These are phyloP conservation scores for Nepenthes gracilis DNA, from an alignment of 148 eudicot genomes.

Conservation along the genomic window DNA sequence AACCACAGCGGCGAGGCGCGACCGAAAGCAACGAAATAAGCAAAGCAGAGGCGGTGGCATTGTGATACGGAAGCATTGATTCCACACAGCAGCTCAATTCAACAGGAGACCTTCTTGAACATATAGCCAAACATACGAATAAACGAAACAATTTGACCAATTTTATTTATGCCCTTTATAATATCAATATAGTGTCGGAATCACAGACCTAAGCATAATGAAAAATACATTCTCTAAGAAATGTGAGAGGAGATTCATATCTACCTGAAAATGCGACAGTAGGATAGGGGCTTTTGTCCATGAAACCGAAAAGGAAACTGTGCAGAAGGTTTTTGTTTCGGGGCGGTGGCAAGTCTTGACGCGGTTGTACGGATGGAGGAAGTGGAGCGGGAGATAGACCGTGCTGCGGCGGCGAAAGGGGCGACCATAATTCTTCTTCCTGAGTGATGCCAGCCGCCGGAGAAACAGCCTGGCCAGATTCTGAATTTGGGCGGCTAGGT, in stretches of 20 bases:
- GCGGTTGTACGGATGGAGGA: slow-evolving; percentile 15
- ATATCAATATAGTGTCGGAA: not conserved
- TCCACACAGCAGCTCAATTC: slow-evolving; percentile 55
- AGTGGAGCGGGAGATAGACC: slow-evolving; percentile 44
- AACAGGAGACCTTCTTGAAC: slow-evolving; percentile 46
- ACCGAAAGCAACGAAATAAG: slow-evolving; percentile 74
- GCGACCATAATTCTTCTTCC: slow-evolving; percentile 12
- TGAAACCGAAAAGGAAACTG: slow-evolving; percentile 38
- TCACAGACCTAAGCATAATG: not conserved
- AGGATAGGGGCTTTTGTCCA: slow-evolving; percentile 34
- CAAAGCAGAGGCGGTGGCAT: slow-evolving; percentile 83
- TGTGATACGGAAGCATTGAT: slow-evolving; percentile 77
- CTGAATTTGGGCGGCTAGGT: too few relatives aligned
- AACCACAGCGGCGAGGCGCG: slow-evolving; percentile 42
- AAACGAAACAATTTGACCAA: not conserved
- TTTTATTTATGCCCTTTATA: not conserved
- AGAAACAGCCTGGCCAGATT: not conserved
- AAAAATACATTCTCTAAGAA: not conserved
- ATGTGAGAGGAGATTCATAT: not conserved
- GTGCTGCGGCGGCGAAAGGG: slow-evolving; percentile 31
- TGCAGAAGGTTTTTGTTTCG: slow-evolving; percentile 33
- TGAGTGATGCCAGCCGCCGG: not conserved
- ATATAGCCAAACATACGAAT: not conserved
- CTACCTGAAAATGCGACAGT: slow-evolving; percentile 61
- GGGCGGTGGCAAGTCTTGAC: slow-evolving; percentile 27